Conservation (phyloP, 768 basidiomycete species). For the Collybiopsis confluens region DNA sequence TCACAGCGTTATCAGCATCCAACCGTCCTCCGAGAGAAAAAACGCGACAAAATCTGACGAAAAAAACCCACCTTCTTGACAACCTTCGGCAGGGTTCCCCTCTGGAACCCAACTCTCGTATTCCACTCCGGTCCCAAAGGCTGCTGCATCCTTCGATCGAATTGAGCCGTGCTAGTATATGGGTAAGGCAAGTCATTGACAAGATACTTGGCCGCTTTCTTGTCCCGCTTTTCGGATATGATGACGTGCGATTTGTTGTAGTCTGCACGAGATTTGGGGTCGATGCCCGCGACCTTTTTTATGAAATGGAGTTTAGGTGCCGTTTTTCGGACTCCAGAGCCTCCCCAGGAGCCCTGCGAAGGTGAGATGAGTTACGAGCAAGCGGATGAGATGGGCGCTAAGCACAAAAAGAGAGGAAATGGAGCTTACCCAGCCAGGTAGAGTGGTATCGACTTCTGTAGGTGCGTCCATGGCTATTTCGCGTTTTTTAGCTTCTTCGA, state of each 20-base stretch:
- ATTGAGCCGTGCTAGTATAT: conserved; percentile 91
- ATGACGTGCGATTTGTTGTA: conserved; percentile 84
- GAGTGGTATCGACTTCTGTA: conserved; percentile 78
- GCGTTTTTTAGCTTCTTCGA: conserved; percentile 75
- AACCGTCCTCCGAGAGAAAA: neutral
- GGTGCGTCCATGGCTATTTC: conserved; percentile 90
- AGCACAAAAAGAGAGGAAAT: neutral
- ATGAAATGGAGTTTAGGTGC: conserved; percentile 67
- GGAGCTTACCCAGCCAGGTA: conserved; percentile 88
- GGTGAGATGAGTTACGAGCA: neutral
- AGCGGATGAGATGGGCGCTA: too few species aligned
- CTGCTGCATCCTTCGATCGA: conserved; percentile 74
- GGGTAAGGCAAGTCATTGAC: conserved; percentile 93
- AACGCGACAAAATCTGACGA: too few species aligned
- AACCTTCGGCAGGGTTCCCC: conserved; percentile 78
- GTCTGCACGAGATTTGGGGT: conserved; percentile 77
- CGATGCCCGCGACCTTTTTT: conserved; percentile 80
- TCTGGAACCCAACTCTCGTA: conserved; percentile 78
- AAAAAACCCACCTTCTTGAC: conserved; percentile 73
- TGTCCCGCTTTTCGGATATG: conserved; percentile 93
- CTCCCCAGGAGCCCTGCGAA: conserved; percentile 86
- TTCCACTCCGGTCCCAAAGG: conserved; percentile 95
- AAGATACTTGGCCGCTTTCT: conserved; percentile 86
- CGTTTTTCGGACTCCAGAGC: conserved; percentile 59
- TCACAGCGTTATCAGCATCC: conserved; percentile 1